A percentile compares a stretch with the other conserved stretches of the same genome.
Conservation (phyloP, 2,329 filamentous ascomycete species). For the Hypocrella siamensis region DNA sequence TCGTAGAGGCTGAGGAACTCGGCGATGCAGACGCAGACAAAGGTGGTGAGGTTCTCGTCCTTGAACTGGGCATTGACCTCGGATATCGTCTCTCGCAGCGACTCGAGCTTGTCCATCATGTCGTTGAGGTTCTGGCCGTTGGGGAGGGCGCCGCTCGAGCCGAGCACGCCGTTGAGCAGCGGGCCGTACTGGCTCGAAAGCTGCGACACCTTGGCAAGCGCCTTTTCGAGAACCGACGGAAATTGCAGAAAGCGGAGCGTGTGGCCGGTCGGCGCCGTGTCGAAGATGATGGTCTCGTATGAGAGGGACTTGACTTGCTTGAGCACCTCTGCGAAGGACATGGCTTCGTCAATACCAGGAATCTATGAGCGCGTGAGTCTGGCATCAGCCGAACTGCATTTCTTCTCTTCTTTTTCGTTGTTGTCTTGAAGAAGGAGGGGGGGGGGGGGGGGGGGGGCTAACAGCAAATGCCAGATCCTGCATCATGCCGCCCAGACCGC, state of each 20-base stretch:
- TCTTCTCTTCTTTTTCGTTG: background rate
- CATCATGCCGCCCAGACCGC: constrained; percentile 85
- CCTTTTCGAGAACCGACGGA: constrained; percentile 94
- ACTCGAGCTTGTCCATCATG: constrained; percentile 88
- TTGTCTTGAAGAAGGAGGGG: background rate
- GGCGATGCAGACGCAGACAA: constrained; percentile 95
- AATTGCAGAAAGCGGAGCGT: constrained; percentile 98
- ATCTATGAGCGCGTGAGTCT: constrained; percentile 42
- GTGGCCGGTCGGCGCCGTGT: constrained; percentile 94
- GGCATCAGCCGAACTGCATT: too few species aligned
- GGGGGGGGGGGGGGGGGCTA: background rate
- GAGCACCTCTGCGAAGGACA: constrained; percentile 97
- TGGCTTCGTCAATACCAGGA: constrained; percentile 95
- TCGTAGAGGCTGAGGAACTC: constrained; percentile 96
- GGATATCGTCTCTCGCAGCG: constrained; percentile 77
- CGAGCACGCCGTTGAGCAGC: constrained; percentile 85
- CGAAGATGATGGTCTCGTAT: constrained; percentile 98
- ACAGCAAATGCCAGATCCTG: constrained; percentile 95
- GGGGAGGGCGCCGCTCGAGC: constrained; percentile 57
- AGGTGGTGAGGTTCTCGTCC: constrained; percentile 86
- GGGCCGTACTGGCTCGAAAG: constrained; percentile 89
- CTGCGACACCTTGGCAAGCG: constrained; percentile 90
- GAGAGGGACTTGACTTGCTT: constrained; percentile 98
- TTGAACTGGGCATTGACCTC: constrained; percentile 99
- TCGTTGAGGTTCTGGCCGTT: constrained; percentile 89